Evolutionary conservation across 805 yeast species (phyloP), one percentile per base, ranked within the genome.

Genomic region (Suhomyces tanzawaensis): DNA sequence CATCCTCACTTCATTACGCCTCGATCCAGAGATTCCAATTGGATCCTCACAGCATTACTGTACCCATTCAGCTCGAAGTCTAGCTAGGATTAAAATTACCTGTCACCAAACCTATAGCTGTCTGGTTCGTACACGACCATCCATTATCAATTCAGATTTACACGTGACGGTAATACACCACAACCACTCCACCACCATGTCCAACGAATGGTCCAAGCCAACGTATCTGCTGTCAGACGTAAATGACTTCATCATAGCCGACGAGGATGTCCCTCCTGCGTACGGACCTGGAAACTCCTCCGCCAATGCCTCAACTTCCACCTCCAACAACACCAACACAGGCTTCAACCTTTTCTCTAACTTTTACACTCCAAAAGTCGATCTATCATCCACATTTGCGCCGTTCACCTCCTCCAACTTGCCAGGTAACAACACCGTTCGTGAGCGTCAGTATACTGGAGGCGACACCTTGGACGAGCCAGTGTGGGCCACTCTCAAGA

Each of bases 391-490:
- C 4, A 45, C 66, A n/a, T 63, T 63, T 42, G 53, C 60, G 13
- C 63, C 68, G 4, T 64, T 64, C 36, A 48, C 60, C 7, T 33
- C 44, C 4, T 19, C 25, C 6, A 36, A 36, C n/a, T 9, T 41
- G 9, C 41, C 41, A 5, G 55, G 47, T 3, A 52, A 52, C 39
- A 58, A 51, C 40, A 55, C 49, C 25, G 50, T 66, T 27, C 49
- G 54, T 31, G 82, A 77, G 51, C 63, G 77, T 33, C 81, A 76
- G 44, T 79, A 72, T 52, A 55, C 78, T 15, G 88, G 88, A 2
- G 85, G 85, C 19, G 84, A 82, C 52, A 82, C 89, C 2, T 60
- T 82, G 9, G 87, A 82, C 51, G 89, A 82, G 58, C 85, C 88
- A 0, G 82, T 82, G 7, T 54, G 66, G 51, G 62, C 69, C 22